Conservation (phyloP, 2,329 filamentous ascomycete species). For the Mycosphaerella arachidis region DNA sequence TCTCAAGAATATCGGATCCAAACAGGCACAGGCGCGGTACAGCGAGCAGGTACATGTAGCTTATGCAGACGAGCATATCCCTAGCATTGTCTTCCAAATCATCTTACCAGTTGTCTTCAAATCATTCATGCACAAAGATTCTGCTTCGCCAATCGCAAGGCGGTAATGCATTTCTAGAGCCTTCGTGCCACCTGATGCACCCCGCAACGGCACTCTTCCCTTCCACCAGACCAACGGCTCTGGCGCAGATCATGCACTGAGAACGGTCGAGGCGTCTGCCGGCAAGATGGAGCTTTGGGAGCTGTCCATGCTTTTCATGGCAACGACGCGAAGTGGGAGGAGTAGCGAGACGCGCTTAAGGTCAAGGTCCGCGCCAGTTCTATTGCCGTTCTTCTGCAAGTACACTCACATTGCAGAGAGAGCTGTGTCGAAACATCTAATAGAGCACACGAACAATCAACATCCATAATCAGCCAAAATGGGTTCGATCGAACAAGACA, state of each 20-base stretch:
- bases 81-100: constrained; percentile 18
- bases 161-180: constrained; percentile 13
- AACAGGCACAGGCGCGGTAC: constrained; percentile 3
- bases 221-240: background rate
- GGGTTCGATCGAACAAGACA: constrained; percentile 12
- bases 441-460: background rate
- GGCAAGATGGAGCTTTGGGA: constrained; percentile 21
- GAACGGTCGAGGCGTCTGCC: constrained; percentile 14
- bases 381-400: background rate
- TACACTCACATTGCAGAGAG: background rate
- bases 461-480: constrained; percentile 5
- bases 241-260: constrained; percentile 10
- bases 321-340: constrained; percentile 10
- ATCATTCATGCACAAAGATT: background rate
- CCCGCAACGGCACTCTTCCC: constrained; percentile 15
- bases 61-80: constrained; percentile 3
- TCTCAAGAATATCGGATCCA: background rate
- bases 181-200: constrained; percentile 12
- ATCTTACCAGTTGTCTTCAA: constrained; percentile 2
- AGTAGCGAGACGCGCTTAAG: background rate
- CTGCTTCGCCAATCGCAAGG: constrained; percentile 5
- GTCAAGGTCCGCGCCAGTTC: background rate
- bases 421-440: background rate
- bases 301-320: background rate
- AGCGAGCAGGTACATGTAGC: constrained; percentile 6